Evolutionary conservation across 2,329 filamentous ascomycete species (phyloP).

Genomic region (Coleophoma crateriformis): DNA sequence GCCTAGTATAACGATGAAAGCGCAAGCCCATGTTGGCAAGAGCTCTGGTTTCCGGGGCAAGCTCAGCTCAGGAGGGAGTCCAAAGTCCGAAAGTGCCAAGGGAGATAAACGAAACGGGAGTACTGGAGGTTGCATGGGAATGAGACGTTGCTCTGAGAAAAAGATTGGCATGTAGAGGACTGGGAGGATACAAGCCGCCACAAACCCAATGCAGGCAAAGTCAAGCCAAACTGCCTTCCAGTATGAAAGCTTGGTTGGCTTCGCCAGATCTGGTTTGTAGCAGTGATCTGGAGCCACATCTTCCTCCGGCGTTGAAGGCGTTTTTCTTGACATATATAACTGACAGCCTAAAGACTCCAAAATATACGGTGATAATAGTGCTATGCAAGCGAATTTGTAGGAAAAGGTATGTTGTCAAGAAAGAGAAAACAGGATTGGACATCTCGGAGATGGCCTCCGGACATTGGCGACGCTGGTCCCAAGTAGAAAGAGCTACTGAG

Average conservation of each 20-base stretch:
- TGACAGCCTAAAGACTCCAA: too few species aligned
- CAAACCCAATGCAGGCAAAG: conserved; percentile 5
- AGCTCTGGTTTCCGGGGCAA: conserved; percentile 12
- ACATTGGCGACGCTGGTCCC: too few species aligned
- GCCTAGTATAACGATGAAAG: conserved; percentile 55
- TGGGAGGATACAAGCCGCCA: conserved; percentile 3
- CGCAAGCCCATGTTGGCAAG: conserved; percentile 62
- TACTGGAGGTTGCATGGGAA: conserved; percentile 6
- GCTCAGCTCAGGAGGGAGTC: conserved; percentile 7
- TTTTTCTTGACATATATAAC: too few species aligned
- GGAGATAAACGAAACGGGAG: background rate
- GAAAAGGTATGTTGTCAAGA: too few species aligned
- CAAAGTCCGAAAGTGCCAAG: background rate
- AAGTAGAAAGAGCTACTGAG: too few species aligned
- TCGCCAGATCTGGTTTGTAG: too few species aligned
- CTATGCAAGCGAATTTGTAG: too few species aligned
- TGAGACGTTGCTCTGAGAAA: conserved; percentile 7
- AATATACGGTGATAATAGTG: too few species aligned
- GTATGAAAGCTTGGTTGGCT: background rate
- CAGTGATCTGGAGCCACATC: too few species aligned
- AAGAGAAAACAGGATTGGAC: too few species aligned
- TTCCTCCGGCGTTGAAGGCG: too few species aligned
- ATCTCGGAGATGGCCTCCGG: too few species aligned
- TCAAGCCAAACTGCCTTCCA: conserved; percentile 4
- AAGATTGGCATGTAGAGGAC: conserved; percentile 14